phyloP scores from a whole-genome alignment of 495 filamentous ascomycete genomes.

The Aspergillus funiculosus region DNA sequence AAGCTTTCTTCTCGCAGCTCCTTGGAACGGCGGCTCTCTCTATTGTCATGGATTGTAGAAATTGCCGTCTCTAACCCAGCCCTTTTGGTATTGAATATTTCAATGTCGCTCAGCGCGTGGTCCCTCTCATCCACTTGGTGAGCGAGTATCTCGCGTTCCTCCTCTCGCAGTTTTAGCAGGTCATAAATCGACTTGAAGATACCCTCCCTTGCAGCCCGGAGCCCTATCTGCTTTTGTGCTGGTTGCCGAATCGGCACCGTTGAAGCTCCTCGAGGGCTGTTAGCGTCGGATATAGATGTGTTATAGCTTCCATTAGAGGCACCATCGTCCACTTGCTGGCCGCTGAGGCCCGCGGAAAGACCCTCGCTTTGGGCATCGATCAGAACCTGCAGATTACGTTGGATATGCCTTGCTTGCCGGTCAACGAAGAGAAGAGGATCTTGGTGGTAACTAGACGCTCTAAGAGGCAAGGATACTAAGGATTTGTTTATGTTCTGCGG shows the following conservation, averaged over 20 bases:
- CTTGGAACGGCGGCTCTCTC: conserved; percentile 30
- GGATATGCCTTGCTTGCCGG: conserved; percentile 50
- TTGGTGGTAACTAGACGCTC: conserved; percentile 28
- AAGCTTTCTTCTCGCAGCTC: conserved; percentile 49
- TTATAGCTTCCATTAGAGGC: conserved; percentile 47
- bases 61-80: conserved; percentile 44
- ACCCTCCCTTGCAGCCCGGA: conserved; percentile 63
- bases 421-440: conserved; percentile 41
- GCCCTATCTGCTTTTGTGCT: conserved; percentile 46
- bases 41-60: conserved; percentile 31
- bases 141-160: conserved; percentile 60
- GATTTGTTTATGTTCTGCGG: conserved; percentile 23
- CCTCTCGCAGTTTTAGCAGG: conserved; percentile 63
- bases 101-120: conserved; percentile 53
- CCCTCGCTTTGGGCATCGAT: conserved; percentile 83
- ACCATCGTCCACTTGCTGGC: conserved; percentile 29
- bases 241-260: conserved; percentile 61
- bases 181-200: conserved; percentile 67
- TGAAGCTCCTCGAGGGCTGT: conserved; percentile 24
- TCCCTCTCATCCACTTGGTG: conserved; percentile 53
- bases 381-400: conserved; percentile 69
- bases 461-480: conserved; percentile 25
- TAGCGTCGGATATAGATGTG: conserved; percentile 31
- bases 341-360: conserved; percentile 50
- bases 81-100: conserved; percentile 52